Evolutionary conservation across 148 eudicot genomes (phyloP).

Genomic region (Vaccinium darrowii): DNA sequence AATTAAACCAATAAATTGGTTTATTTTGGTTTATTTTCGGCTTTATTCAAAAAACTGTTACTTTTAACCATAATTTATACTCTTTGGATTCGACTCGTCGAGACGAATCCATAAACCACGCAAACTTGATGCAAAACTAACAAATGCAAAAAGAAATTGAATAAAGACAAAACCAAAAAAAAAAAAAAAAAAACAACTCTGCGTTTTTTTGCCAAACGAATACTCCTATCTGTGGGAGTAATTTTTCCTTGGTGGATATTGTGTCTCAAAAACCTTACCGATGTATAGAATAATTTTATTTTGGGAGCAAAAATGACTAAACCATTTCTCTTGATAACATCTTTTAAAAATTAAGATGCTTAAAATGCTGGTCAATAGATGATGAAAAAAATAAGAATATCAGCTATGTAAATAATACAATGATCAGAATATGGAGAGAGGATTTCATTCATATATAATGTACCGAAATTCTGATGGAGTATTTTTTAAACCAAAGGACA

Average conservation of each 20-base stretch:
- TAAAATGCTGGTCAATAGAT: background rate
- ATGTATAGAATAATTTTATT: background rate
- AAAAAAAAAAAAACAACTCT: no score
- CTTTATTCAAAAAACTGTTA: no score
- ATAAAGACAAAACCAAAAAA: no score
- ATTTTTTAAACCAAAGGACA: background rate
- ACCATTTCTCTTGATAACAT: background rate
- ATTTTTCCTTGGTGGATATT: background rate
- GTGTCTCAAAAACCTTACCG: no score
- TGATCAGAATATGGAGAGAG: background rate
- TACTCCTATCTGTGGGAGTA: background rate
- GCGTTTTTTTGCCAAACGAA: background rate
- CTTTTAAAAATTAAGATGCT: background rate
- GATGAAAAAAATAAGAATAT: background rate
- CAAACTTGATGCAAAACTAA: no score
- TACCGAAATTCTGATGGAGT: background rate
- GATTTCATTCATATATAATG: background rate
- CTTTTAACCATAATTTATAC: no score
- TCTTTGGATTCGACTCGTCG: no score
- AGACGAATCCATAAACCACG: no score
- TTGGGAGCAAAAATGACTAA: background rate
- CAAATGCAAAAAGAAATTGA: no score
- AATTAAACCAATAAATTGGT: no score
- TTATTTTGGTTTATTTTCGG: no score
- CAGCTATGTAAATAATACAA: background rate